These are phyloP conservation scores for Podila epigama DNA, from an alignment of 192 early-diverging fungal species.

Conservation along the genomic window DNA sequence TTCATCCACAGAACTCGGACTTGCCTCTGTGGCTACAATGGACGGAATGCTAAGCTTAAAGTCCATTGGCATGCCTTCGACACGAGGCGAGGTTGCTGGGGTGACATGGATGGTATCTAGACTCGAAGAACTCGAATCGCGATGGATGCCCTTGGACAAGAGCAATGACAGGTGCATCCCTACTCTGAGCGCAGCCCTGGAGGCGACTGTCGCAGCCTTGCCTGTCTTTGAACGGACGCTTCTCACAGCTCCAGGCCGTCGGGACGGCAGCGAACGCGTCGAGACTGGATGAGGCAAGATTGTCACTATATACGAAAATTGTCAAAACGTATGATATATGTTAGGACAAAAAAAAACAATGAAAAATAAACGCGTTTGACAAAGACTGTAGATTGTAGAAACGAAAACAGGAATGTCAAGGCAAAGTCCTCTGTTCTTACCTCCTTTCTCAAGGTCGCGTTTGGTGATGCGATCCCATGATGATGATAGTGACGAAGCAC, in stretches of 20 bases:
- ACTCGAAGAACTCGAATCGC: constrained; percentile 20
- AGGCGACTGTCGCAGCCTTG: constrained; percentile 1
- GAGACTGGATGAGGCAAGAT: constrained; percentile 13
- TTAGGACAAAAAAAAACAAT: background rate
- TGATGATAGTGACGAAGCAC: constrained; percentile 31
- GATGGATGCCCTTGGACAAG: background rate
- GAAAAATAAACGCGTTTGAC: background rate
- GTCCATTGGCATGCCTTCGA: background rate
- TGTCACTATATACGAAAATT: constrained; percentile 9
- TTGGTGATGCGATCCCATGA: constrained; percentile 37
- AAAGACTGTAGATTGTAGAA: background rate
- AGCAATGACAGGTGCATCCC: constrained; percentile 18
- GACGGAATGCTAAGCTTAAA: constrained; percentile 18
- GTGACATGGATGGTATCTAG: constrained; percentile 18
- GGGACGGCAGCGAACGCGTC: constrained; percentile 15
- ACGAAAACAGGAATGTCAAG: constrained; percentile 1
- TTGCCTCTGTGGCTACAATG: constrained; percentile 1
- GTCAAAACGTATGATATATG: no score
- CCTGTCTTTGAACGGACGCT: constrained; percentile 10
- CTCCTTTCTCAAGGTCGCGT: constrained; percentile 28
- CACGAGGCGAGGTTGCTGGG: constrained; percentile 2
- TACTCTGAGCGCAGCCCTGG: constrained; percentile 6
- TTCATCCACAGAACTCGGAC: background rate
- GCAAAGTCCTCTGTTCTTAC: background rate
- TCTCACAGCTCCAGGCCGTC: constrained; percentile 1